phyloP scores from a whole-genome alignment of 1,284 basidiomycete species.

The Microbotryum silenes-acaulis region DNA sequence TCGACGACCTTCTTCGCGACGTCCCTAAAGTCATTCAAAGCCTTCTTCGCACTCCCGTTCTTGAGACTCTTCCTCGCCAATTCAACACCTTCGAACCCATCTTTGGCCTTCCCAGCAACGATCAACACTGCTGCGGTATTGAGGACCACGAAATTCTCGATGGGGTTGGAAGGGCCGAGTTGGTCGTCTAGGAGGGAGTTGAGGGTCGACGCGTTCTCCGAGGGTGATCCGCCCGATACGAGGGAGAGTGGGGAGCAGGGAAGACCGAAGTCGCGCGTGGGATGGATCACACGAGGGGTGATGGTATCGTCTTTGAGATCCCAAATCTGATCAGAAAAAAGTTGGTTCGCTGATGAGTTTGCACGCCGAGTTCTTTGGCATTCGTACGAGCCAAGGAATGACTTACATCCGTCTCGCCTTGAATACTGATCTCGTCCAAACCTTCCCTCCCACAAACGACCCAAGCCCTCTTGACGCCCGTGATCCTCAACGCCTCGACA shows the following conservation, averaged over 20 bases:
- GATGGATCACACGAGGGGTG: conserved; percentile 43
- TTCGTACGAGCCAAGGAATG: too few species aligned
- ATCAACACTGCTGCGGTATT: conserved; percentile 76
- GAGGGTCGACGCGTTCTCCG: conserved; percentile 66
- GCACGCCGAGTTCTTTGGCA: too few species aligned
- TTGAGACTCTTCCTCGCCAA: conserved; percentile 65
- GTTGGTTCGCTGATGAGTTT: too few species aligned
- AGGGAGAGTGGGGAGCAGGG: conserved; percentile 56
- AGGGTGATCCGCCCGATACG: conserved; percentile 64
- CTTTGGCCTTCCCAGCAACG: conserved; percentile 62
- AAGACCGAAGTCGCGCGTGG: conserved; percentile 59
- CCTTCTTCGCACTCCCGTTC: conserved; percentile 66
- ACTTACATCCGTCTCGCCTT: conserved; percentile 70
- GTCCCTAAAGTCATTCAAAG: conserved; percentile 53
- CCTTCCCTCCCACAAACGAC: conserved; percentile 91
- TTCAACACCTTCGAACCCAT: conserved; percentile 63
- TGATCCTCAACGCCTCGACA: conserved; percentile 57
- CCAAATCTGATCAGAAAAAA: conserved; percentile 41
- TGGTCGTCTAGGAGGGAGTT: conserved; percentile 50
- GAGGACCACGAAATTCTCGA: conserved; percentile 73
- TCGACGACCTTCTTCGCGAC: neutral
- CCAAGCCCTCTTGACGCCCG: conserved; percentile 67
- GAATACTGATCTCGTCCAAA: conserved; percentile 90
- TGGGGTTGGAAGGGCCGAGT: conserved; percentile 39
- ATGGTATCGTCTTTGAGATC: conserved; percentile 44